Evolutionary conservation across 768 basidiomycete genomes (phyloP), one percentile per base, ranked within the genome.

Genomic region (Tephrocybe sp.): DNA sequence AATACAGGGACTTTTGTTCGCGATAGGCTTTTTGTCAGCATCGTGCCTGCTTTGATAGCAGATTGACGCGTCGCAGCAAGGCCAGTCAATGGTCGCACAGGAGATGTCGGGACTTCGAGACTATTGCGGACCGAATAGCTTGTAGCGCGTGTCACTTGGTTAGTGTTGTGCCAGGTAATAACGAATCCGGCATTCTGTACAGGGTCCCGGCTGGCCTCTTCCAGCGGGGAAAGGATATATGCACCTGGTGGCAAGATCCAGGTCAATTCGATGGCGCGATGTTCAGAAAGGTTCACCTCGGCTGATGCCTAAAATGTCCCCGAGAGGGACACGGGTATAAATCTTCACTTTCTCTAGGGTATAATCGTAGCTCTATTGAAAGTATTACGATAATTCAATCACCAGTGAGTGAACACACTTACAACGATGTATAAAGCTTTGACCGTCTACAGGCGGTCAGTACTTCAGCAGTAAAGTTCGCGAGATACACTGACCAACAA

Each of bases 151-250:
- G 91, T 91, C 51, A 83, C 78, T 63, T 90, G 84, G 55, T 85
- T 76, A 1, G 79, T 72, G 39, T 83, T 83, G 33, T 80, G 76
- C 86, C 91, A 99, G n/a, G 80, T 78, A 43, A 98, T 66, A 2
- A 84, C 67, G 65, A 98, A 92, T 0, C 97, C 96, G 37, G 86
- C 86, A 63, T 98, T 98, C 70, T 98, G 92, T 17, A 75, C 64
- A 0, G 88, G 83, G 65, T 97, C 92, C 14, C 94, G 84, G 58
- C 91, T 93, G 0, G 91, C 85, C 66, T 96, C 93, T 68, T 98
- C 93, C 2, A 98, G 75, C 2, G 95, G 86, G 1, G 95, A 97
- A 36, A 98, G 71, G 53, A 98, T 98, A 65, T 98, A 99, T 39
- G 91, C 85, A n/a, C 95, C 95, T 94, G n/a, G 21, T 50, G 53